Percentiles rank a stretch among this genome's conserved stretches.
Conservation (phyloP, 1,284 basidiomycete species). For the Tausonia pullulans region DNA sequence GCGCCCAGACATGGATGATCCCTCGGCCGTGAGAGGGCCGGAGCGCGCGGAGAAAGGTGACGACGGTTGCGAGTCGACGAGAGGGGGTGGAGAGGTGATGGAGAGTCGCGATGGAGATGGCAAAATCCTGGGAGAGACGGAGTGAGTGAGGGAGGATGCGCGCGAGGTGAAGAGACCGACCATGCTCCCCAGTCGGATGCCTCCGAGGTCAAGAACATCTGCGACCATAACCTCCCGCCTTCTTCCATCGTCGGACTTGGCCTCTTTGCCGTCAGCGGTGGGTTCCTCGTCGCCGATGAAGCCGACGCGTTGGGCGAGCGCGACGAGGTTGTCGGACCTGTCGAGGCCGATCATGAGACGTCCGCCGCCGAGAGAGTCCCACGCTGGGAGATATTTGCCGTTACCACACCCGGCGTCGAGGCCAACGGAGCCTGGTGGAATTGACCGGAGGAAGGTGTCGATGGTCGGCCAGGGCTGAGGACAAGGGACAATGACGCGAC, state of each 20-base stretch:
- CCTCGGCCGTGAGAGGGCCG: constrained; percentile 58
- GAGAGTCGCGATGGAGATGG: constrained; percentile 88
- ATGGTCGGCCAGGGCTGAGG: constrained; percentile 89
- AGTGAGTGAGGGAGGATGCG: neutral
- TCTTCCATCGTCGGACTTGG: constrained; percentile 25
- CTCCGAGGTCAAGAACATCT: constrained; percentile 50
- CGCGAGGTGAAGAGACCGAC: neutral
- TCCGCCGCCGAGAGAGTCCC: constrained; percentile 30
- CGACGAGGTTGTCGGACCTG: constrained; percentile 62
- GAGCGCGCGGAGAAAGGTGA: constrained; percentile 57
- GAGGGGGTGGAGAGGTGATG: constrained; percentile 76
- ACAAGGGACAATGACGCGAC: neutral
- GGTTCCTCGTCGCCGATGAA: constrained; percentile 22
- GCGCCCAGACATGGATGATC: constrained; percentile 96
- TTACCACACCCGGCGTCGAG: constrained; percentile 95
- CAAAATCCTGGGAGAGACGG: constrained; percentile 59
- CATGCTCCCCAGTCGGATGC: constrained; percentile 58
- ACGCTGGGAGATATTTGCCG: constrained; percentile 76
- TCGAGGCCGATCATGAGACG: constrained; percentile 69
- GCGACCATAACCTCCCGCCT: constrained; percentile 62
- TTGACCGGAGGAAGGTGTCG: constrained; percentile 57
- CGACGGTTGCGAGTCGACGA: constrained; percentile 57
- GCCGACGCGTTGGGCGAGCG: constrained; percentile 55
- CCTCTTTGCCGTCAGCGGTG: constrained; percentile 8
- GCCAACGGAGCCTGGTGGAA: constrained; percentile 71